These are phyloP conservation scores for Penicillium sp. DNA, from an alignment of 2,329 filamentous ascomycete genomes.

Conservation along the genomic window DNA sequence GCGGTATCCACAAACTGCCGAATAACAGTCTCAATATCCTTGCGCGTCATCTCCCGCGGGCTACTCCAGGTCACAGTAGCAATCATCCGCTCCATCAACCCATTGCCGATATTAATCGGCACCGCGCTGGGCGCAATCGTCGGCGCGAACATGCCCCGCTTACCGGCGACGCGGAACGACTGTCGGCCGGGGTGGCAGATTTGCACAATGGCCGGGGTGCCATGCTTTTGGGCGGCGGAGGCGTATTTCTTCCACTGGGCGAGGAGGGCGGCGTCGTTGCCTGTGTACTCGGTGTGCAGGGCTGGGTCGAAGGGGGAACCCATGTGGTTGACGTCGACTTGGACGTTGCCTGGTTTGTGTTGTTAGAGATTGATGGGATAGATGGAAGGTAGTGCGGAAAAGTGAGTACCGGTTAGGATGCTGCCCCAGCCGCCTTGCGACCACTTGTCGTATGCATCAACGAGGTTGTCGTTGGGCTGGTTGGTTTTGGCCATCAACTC, in stretches of 20 bases:
- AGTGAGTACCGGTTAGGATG: constrained; percentile 42
- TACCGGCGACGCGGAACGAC: constrained; percentile 43
- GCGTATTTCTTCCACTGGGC: constrained; percentile 33
- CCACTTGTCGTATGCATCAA: constrained; percentile 56
- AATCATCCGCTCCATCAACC: constrained; percentile 37
- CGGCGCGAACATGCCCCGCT: constrained; percentile 33
- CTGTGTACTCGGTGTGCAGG: constrained; percentile 29
- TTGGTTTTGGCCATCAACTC: constrained; percentile 49
- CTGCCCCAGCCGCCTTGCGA: constrained; percentile 45
- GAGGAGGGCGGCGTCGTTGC: constrained; percentile 19
- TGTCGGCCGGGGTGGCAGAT: constrained; percentile 50
- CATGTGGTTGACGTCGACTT: constrained; percentile 49
- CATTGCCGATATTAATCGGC: constrained; percentile 42
- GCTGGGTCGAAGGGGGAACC: constrained; percentile 34
- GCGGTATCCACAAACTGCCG: constrained; percentile 57
- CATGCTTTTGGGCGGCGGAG: constrained; percentile 37
- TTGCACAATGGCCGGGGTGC: constrained; percentile 47
- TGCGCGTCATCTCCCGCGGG: constrained; percentile 57
- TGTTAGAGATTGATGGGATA: background rate
- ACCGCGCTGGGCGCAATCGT: constrained; percentile 43
- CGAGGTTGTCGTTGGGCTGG: constrained; percentile 47
- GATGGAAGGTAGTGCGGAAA: too few relatives aligned
- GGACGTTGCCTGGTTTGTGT: constrained; percentile 37
- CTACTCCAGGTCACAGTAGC: constrained; percentile 44
- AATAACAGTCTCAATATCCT: constrained; percentile 58